Evolutionary conservation across 1,284 basidiomycete genomes (phyloP).

Genomic region (Pisolithus thermaeus): DNA sequence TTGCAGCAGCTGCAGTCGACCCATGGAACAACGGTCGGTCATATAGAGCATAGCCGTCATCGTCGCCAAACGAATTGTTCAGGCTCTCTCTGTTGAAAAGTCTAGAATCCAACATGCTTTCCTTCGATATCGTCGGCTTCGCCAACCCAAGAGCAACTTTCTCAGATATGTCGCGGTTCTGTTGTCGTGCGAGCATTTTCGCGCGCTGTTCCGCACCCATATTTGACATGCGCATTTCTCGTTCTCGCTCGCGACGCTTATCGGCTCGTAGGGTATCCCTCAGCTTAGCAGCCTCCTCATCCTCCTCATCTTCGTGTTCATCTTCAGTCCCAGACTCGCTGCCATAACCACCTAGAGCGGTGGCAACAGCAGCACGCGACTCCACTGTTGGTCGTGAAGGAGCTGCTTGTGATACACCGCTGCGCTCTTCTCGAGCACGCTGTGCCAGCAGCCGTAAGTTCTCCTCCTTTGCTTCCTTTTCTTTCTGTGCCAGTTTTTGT

Average conservation of each 20-base stretch:
- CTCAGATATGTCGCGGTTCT: constrained; percentile 98
- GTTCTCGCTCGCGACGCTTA: constrained; percentile 90
- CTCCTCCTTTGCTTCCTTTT: constrained; percentile 95
- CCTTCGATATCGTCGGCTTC: constrained; percentile 92
- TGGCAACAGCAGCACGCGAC: constrained; percentile 63
- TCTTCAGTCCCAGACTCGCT: constrained; percentile 61
- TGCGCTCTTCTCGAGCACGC: constrained; percentile 90
- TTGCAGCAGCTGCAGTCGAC: constrained; percentile 92
- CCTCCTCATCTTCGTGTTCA: constrained; percentile 55
- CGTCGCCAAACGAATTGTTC: constrained; percentile 78
- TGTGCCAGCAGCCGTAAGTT: constrained; percentile 91
- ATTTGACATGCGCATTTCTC: constrained; percentile 98
- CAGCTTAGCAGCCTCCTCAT: constrained; percentile 81
- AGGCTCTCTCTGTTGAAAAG: constrained; percentile 96
- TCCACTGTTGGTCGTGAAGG: constrained; percentile 51
- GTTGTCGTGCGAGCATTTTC: constrained; percentile 90
- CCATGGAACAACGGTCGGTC: constrained; percentile 96
- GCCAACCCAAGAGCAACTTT: constrained; percentile 97
- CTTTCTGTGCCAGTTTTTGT: constrained; percentile 96
- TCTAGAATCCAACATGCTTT: constrained; percentile 94
- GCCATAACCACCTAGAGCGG: constrained; percentile 80
- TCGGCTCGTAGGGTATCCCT: constrained; percentile 89
- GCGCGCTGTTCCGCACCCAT: constrained; percentile 98
- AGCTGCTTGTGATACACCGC: constrained; percentile 59
- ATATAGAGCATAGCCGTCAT: constrained; percentile 91